These are phyloP conservation scores for Rachicladosporium sp. DNA, from an alignment of 2,329 filamentous ascomycete genomes.

Conservation along the genomic window DNA sequence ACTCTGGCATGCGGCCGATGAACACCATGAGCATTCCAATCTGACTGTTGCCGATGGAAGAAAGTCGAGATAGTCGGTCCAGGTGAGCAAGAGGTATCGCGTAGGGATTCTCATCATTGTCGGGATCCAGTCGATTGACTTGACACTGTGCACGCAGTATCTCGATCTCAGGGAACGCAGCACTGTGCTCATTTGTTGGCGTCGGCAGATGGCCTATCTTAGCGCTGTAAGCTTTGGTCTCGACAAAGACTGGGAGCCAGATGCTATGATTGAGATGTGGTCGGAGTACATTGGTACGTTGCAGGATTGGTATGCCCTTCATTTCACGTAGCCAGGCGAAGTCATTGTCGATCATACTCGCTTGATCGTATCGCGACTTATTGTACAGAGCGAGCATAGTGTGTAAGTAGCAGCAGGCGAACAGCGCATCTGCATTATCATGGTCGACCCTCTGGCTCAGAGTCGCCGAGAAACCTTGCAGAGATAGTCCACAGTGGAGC, in stretches of 20 bases:
- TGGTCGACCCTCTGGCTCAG: slow-evolving; percentile 6
- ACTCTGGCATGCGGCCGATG: slow-evolving; percentile 5
- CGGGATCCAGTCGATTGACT: neutral
- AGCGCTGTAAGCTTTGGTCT: slow-evolving; percentile 2
- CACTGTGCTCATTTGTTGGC: neutral
- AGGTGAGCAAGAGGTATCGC: slow-evolving; percentile 3
- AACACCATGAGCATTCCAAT: slow-evolving; percentile 4
- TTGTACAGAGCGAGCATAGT: slow-evolving; percentile 3
- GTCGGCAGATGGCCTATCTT: slow-evolving; percentile 1
- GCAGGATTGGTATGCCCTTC: slow-evolving; percentile 4
- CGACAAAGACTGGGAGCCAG: slow-evolving; percentile 5
- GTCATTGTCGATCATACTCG: neutral
- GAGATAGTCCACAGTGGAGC: slow-evolving; percentile 9
- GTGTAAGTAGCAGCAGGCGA: slow-evolving; percentile 6
- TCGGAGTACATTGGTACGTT: slow-evolving; percentile 4
- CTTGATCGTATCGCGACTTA: slow-evolving; percentile 1
- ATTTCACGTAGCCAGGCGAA: slow-evolving; percentile 4
- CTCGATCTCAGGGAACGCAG: slow-evolving; percentile 2
- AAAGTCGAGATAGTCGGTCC: slow-evolving; percentile 1
- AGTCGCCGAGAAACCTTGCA: slow-evolving; percentile 8
- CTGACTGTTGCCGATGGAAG: slow-evolving; percentile 2
- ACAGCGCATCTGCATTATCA: slow-evolving; percentile 8
- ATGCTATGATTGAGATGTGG: slow-evolving; percentile 2
- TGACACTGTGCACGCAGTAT: slow-evolving; percentile 1
- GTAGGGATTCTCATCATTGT: slow-evolving; percentile 2